Evolutionary conservation across 768 basidiomycete genomes (phyloP).

Genomic region (Daedaleopsis nitida): DNA sequence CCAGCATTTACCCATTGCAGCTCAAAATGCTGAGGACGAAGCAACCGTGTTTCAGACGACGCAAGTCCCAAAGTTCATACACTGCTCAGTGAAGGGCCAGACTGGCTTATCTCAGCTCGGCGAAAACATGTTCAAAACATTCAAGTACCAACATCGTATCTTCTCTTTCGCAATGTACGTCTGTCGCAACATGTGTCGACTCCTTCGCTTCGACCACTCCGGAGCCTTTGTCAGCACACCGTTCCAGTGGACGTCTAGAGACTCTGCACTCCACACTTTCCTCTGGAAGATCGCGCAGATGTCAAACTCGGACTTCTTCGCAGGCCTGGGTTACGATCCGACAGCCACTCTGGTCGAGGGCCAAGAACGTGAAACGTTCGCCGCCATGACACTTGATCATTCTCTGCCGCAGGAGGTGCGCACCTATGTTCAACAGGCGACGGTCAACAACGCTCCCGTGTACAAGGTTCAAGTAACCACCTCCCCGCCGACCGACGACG

Average conservation of each 20-base stretch:
- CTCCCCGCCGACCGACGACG: not conserved
- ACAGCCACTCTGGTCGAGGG: constrained; percentile 3
- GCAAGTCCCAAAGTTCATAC: not conserved
- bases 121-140: constrained; percentile 9
- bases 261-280: constrained; percentile 2
- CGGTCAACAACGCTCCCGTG: not conserved
- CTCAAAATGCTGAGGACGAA: no score
- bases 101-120: not conserved
- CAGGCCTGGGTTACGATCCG: constrained; percentile 4
- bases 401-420: not conserved
- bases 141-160: constrained; percentile 5
- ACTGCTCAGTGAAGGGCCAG: no score
- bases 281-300: constrained; percentile 2
- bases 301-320: not conserved
- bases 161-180: constrained; percentile 2
- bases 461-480: constrained; percentile 2
- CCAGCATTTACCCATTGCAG: no score
- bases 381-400: not conserved
- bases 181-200: not conserved
- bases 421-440: not conserved
- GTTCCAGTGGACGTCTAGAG: constrained; percentile 1
- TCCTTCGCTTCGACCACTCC: constrained; percentile 8
- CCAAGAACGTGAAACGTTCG: not conserved
- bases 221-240: constrained; percentile 7
- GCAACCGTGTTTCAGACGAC: not conserved